Base-by-base conservation (phyloP, 2,329 filamentous ascomycete genomes). In the Aureobasidium sp. region DNA sequence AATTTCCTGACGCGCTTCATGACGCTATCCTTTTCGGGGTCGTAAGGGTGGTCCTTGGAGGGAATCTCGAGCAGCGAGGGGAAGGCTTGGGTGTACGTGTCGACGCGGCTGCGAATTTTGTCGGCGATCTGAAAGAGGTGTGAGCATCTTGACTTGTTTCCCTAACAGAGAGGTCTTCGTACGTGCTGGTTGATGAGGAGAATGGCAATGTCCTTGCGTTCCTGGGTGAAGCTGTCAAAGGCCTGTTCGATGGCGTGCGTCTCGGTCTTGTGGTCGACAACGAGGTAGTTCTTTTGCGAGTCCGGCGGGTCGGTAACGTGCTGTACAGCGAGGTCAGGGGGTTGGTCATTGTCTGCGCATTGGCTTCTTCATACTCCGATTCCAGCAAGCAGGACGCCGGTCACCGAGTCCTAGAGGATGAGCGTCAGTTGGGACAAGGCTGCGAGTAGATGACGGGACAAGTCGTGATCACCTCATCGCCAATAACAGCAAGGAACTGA, bases 11-110 rank as follows among this genome's bases (percentile, higher is more conserved):
- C 94, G 67, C 94, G 84, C 78, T 92, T 89, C 77, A 99, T 76
- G 47, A 99, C 93, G 72, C 93, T 97, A 75, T 99, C 94, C 81
- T 99, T 99, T 78, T 99, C 94, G 0, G 94, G 94, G 70, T 99
- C 93, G 73, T 99, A 99, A 2, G 94, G 94, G 74, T 99, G 94
- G 75, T 99, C 94, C 81, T 99, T 99, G 78, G 91, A 96, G 29
- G 94, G 94, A 64, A 99, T 97, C 76, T 99, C 94, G 62, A 99
- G 85, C 60, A 99, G 83, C 27, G 91, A 88, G n/a, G 94, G 94
- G 77, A 99, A 99, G 5, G 94, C 92, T 54, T 93, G 90, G 25
- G 91, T 93, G 77, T 96, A 97, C 41, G 85, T 86, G 75, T 99
- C 94, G 68, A 99, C 88, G 64, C 87, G 86, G 73, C 93, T 84